Percentiles rank a stretch among this genome's conserved stretches.
phyloP scores from a whole-genome alignment of 1,139 yeast genomes.

The Taphrina confusa region DNA sequence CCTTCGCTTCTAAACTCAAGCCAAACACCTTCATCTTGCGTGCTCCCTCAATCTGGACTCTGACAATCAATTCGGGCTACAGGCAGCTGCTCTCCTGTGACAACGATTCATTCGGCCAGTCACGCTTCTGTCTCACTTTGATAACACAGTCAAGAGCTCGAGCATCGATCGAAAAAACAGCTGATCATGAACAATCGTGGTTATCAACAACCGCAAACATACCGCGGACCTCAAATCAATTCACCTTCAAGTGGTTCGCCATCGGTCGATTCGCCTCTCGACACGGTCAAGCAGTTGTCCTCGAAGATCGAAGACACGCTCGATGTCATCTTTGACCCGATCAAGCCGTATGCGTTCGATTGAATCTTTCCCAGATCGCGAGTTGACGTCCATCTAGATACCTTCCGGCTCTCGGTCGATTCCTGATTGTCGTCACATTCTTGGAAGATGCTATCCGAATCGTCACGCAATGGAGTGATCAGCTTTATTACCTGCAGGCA shows the following conservation, averaged over 20 bases:
- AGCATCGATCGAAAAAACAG: no score
- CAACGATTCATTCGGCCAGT: no score
- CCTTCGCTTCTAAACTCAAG: constrained; percentile 1
- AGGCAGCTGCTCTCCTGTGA: no score
- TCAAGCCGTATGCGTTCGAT: constrained; percentile 34
- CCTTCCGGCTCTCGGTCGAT: constrained; percentile 79
- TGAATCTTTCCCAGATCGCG: no score
- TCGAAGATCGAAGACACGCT: constrained; percentile 29
- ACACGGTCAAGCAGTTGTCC: constrained; percentile 33
- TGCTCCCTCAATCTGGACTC: no score
- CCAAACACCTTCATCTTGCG: no score
- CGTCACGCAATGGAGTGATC: constrained; percentile 86
- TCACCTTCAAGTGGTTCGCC: constrained; percentile 21
- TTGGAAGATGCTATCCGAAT: constrained; percentile 87
- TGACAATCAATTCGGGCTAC: no score
- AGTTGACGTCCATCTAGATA: constrained; percentile 32
- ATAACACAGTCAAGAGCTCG: no score
- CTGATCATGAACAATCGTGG: constrained; percentile 28
- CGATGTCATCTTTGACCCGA: constrained; percentile 20
- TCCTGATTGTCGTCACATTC: constrained; percentile 90
- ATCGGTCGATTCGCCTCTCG: constrained; percentile 32
- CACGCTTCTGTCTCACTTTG: no score
- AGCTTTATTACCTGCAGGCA: constrained; percentile 77
- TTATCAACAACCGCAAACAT: constrained; percentile 14
- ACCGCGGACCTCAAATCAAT: constrained; percentile 33